Base-by-base conservation (phyloP, 164 flowering plant species). In the Aristolochia fimbriata region DNA sequence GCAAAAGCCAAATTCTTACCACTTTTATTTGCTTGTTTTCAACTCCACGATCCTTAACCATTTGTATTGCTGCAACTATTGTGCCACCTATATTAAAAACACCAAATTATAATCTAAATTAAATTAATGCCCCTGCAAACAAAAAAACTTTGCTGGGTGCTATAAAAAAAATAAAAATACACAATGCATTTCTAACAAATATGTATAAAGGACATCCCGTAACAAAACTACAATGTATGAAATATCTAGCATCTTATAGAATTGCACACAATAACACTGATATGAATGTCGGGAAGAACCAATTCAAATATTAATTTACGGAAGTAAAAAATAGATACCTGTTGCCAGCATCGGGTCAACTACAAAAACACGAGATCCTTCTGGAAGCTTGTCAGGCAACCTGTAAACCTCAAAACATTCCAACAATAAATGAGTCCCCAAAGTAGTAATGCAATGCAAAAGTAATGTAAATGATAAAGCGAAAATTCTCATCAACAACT, bases 291-390 rank as follows among this genome's bases (percentile, higher is more conserved):
- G 27, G 25, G 8, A 49, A 11, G 14, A 27, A 30, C 10, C 4
- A 41, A 41, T 51, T 13, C 19, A 65, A 30, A 16, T 30, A 13
- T 15, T 19, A 21, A 10, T 9, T 37, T 6, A 30, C 31, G 57
- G 0, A n/a, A 50, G 10, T 15, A 56, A 31, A 20, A 19, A 37
- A 49, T 37, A 51, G 11, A 16, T 75, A 93, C 98, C 98, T 74
- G 97, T 93, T 65, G 99, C 99, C 24, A 93, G 85, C 96, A 93
- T 85, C n/a, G 99, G 99, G 73, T 93, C 97, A 6, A 83, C 88
- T 37, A 93, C 82, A 74, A 93, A 78, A 24, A 90, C 87, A 67
- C 81, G 80, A 65, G 91, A 83, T 47, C 84, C 93, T 68, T 86
- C 84, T 30, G 96, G 85, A 69, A 93, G 78, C 50, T 70, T 79